Evolutionary conservation across 2,329 filamentous ascomycete genomes (phyloP).

Genomic region (Alternaria ethzedia): DNA sequence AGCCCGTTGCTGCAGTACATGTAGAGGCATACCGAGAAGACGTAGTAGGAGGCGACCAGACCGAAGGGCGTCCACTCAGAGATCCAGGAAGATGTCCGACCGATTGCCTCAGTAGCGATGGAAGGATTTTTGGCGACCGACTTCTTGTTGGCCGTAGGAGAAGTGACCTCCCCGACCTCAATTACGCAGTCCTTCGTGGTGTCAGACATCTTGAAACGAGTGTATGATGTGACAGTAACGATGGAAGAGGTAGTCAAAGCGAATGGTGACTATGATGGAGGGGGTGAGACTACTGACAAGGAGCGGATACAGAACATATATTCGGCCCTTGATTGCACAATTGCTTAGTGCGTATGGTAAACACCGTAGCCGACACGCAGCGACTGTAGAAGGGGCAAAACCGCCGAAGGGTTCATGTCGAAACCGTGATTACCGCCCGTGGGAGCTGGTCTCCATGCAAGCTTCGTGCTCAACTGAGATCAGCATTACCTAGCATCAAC

Average conservation of each 20-base stretch:
- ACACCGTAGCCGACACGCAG: not conserved
- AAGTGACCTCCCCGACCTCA: slow-evolving; percentile 31
- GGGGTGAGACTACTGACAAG: slow-evolving; percentile 1
- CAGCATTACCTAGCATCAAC: slow-evolving; percentile 8
- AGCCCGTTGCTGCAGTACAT: slow-evolving; percentile 47
- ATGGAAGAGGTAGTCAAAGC: slow-evolving; percentile 21
- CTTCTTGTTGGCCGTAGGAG: slow-evolving; percentile 13
- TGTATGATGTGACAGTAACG: slow-evolving; percentile 11
- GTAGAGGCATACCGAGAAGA: slow-evolving; percentile 52
- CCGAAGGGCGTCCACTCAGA: slow-evolving; percentile 53
- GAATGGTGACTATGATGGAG: slow-evolving; percentile 29
- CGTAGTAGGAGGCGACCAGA: slow-evolving; percentile 51
- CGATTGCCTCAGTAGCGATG: slow-evolving; percentile 5
- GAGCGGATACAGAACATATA: slow-evolving; percentile 11
- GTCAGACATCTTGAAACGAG: slow-evolving; percentile 34
- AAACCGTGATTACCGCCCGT: slow-evolving; percentile 5
- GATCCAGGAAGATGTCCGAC: slow-evolving; percentile 37
- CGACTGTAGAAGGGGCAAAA: slow-evolving; percentile 2
- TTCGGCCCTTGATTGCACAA: not conserved
- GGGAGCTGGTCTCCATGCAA: slow-evolving; percentile 4
- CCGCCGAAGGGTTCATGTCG: slow-evolving; percentile 6
- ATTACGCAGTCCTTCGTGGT: slow-evolving; percentile 22
- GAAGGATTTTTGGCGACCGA: slow-evolving; percentile 3
- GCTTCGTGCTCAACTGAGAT: slow-evolving; percentile 6
- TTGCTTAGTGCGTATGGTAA: slow-evolving; percentile 2